These are phyloP conservation scores for Juncus inflexus DNA, from an alignment of 176 grass and related monocot species.

Conservation along the genomic window DNA sequence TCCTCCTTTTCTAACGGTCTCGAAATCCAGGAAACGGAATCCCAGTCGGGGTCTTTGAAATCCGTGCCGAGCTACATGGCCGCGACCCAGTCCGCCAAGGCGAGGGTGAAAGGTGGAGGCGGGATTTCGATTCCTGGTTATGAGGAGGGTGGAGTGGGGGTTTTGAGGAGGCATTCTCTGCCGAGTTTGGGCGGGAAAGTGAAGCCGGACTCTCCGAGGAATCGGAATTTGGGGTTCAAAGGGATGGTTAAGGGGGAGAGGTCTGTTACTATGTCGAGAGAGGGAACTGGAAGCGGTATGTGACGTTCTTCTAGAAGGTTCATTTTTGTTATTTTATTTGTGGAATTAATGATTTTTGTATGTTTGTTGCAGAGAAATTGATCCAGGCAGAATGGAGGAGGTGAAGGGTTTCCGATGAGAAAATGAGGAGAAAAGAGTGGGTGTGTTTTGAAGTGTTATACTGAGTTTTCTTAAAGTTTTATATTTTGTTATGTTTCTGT, in stretches of 20 bases:
- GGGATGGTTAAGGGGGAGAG: conserved; percentile 25
- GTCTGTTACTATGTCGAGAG: conserved; percentile 33
- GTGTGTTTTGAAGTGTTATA: too few species aligned
- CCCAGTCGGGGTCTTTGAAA: conserved; percentile 2
- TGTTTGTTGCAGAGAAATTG: conserved; percentile 30
- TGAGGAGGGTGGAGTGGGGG: conserved; percentile 25
- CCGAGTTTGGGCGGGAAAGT: conserved; percentile 35
- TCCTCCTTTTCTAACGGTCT: conserved; percentile 60
- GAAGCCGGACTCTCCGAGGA: conserved; percentile 32
- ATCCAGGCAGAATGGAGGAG: conserved; percentile 43
- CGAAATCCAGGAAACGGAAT: conserved; percentile 53
- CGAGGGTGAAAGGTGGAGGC: conserved; percentile 27
- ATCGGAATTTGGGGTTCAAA: conserved; percentile 13
- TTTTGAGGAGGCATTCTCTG: conserved; percentile 33
- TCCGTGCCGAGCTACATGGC: conserved; percentile 37
- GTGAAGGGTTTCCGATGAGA: background rate
- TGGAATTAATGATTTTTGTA: background rate
- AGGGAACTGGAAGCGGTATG: conserved; percentile 41
- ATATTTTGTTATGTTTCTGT: too few species aligned
- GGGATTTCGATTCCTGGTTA: conserved; percentile 27
- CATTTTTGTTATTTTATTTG: background rate
- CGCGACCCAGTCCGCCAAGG: conserved; percentile 41
- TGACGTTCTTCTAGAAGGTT: background rate
- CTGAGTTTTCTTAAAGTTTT: too few species aligned
- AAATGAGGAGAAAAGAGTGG: too few species aligned